Evolutionary conservation across 371 early-diverging fungal species (phyloP), one percentile per base, ranked within the genome.

Genomic region (Umbelopsis sp.): DNA sequence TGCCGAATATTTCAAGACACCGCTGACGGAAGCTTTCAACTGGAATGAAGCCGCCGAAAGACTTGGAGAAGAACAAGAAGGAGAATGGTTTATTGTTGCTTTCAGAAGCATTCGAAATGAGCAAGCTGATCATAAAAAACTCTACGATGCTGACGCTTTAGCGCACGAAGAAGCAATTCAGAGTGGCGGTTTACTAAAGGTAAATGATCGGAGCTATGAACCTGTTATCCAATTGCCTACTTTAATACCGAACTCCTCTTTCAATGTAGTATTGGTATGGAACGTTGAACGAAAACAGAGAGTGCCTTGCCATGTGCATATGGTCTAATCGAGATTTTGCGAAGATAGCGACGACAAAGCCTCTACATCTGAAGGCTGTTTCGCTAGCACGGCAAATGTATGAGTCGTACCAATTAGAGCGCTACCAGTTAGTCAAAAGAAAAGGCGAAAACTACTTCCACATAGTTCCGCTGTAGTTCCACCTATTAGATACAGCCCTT

Each of bases 221-320:
- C n/a, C 52, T 20, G 25, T 62, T 38, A 11, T 6, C 63, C 0
- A 10, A 10, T 63, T 57, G 14, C 8, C 11, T 65, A 24, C 18
- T 66, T 22, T 1, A n/a, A 24, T 4, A 53, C 24, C n/a, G 12
- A 63, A 22, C 18, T 10, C 2, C 3, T 22, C 32, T 12, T 44
- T 44, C 25, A 45, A 41, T 14, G 18, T 44, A 77, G 77, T 85
- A 85, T 46, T 85, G 85, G 85, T 85, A 82, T 65, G 85, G 81
- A 62, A 76, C 77, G 63, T 62, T 85, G 63, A 80, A 82, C 65
- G 70, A 78, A 53, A 73, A 78, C 50, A 69, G 78, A 29, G 77
- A 79, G 63, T 85, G 85, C 67, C 68, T 82, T 32, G 85, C 85
- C 14, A 85, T 80, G 81, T 85, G 85, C 62, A 75, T 85, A 16